Base-by-base conservation (phyloP, 2,329 filamentous ascomycete genomes). In the Neofusicoccum parvum region DNA sequence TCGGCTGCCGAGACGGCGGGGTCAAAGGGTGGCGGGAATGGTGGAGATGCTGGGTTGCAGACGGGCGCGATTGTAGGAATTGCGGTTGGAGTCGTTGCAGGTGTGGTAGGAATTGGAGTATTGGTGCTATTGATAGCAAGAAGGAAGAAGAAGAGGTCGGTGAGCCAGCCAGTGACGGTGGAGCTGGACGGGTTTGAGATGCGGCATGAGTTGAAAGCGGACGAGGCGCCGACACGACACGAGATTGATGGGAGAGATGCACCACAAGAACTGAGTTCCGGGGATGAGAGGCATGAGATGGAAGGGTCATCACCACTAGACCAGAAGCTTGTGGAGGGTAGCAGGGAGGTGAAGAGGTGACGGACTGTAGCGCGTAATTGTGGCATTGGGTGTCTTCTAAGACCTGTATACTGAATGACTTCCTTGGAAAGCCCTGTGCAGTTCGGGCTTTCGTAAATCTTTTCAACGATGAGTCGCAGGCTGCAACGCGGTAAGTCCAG, bases 201-300 rank as follows among this genome's bases (percentile, higher is more conserved):
- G 50, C 39, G 50, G 32, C 62, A 64, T 17, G 62, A 64, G 43
- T 5, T 64, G 51, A 46, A 48, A n/a, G 62, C 27, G 11, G 39
- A 54, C 27, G 41, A 56, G 23, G 11, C 43, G 27, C 27, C 27
- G 27, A 32, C 5, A 5, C 37, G n/a, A 32, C 32, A 48, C 15
- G 45, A 62, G n/a, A 37, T 62, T 23, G 43, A 17, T 15, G 58
- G 43, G 12, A 36, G 45, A 39, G 32, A 62, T n/a, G 43, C 43
- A 7, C 62, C 50, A 5, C 37, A 37, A 20, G 62, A 64, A 32
- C 6, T 64, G 62, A 58, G 62, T 10, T 54, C 49, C 11, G 50
- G 49, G 32, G 39, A 46, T 36, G 50, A 64, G 32, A 23, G 49
- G 6, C 51, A 56, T 48, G 62, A 64, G 41, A 58, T 64, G 62